A percentile compares a stretch with the other conserved stretches of the same genome.
These are phyloP conservation scores for Linnemannia elongata DNA, from an alignment of 192 early-diverging fungal genomes.

Conservation along the genomic window DNA sequence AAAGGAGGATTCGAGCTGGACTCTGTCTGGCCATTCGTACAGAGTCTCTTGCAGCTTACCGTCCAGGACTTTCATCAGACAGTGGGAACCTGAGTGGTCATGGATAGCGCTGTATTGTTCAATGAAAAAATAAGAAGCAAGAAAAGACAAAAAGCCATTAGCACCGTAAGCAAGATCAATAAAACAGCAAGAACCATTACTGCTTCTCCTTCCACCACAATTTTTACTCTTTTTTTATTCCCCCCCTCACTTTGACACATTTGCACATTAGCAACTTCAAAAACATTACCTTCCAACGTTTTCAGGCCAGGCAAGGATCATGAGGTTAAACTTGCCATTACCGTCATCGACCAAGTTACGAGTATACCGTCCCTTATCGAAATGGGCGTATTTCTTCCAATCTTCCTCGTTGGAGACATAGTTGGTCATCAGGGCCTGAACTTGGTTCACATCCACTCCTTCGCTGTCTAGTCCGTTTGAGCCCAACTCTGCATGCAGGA, in stretches of 20 bases:
- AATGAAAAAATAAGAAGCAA: not conserved
- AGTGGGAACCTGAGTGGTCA: conserved; percentile 91
- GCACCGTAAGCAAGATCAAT: not conserved
- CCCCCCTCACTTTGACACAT: no score
- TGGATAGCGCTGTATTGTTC: conserved; percentile 80
- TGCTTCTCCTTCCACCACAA: not conserved
- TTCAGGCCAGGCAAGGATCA: conserved; percentile 89
- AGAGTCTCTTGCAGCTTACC: conserved; percentile 84
- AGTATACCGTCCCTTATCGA: conserved; percentile 84
- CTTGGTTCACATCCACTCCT: conserved; percentile 67
- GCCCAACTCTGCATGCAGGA: conserved; percentile 68
- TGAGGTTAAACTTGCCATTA: conserved; percentile 93
- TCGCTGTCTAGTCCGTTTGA: conserved; percentile 65
- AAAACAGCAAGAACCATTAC: not conserved
- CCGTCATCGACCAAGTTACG: conserved; percentile 92
- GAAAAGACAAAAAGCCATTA: not conserved
- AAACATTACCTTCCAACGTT: conserved; percentile 68
- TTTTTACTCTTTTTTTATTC: not conserved
- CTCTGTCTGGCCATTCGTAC: conserved; percentile 80
- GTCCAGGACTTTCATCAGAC: conserved; percentile 92
- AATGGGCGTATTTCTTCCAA: conserved; percentile 82
- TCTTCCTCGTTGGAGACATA: conserved; percentile 78
- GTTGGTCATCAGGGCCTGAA: conserved; percentile 74
- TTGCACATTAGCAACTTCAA: no score
- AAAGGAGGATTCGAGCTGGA: conserved; percentile 19